phyloP scores from a whole-genome alignment of 1,284 basidiomycete species.

The Ustilago shanxiensis region DNA sequence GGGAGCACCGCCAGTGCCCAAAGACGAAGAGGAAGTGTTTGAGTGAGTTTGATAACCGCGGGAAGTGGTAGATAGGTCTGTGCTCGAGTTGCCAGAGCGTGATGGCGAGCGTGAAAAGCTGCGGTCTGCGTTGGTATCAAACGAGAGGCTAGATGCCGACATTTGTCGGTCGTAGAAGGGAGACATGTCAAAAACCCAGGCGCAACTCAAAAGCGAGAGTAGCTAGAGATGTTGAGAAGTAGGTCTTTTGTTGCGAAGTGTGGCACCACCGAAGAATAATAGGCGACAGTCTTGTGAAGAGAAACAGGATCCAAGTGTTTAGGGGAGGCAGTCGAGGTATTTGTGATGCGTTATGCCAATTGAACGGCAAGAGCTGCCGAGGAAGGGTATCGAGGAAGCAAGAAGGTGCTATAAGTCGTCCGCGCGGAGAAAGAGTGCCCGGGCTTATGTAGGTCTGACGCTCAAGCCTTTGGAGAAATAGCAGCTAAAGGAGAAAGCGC shows the following conservation, averaged over 20 bases:
- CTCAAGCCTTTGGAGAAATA: neutral
- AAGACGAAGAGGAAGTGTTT: constrained; percentile 23
- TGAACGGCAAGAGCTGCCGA: too few relatives aligned
- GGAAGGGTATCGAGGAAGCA: neutral
- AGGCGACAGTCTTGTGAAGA: neutral
- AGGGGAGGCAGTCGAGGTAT: neutral
- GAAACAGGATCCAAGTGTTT: neutral
- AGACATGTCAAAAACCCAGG: constrained; percentile 20
- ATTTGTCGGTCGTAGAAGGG: constrained; percentile 20
- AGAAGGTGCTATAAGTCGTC: neutral
- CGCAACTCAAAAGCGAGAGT: neutral
- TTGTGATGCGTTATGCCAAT: neutral
- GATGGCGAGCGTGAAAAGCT: constrained; percentile 14
- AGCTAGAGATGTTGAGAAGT: neutral
- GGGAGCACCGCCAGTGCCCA: constrained; percentile 22
- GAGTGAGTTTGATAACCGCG: constrained; percentile 6
- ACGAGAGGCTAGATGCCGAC: constrained; percentile 13
- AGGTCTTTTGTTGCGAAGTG: neutral
- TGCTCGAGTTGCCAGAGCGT: neutral
- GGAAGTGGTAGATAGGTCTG: constrained; percentile 1
- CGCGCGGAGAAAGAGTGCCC: neutral
- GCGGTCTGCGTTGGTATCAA: constrained; percentile 17
- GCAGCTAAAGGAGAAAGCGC: neutral
- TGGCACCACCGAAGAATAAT: neutral
- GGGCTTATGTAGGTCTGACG: neutral